Evolutionary conservation across 345 rosid genomes (phyloP).

Genomic region (Lumnitzera racemosa): DNA sequence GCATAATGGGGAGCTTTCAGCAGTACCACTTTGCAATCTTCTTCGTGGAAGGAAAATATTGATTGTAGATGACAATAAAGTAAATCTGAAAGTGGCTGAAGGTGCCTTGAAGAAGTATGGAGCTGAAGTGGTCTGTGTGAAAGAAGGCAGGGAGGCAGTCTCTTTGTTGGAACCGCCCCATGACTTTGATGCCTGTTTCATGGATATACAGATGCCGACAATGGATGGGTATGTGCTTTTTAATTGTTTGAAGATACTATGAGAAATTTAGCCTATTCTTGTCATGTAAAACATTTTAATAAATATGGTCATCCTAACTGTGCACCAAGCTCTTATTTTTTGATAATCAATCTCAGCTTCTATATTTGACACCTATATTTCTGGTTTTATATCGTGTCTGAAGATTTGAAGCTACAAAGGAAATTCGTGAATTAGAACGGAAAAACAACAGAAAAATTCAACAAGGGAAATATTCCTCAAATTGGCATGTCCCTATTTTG

Average conservation of each 20-base stretch:
- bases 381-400: neutral
- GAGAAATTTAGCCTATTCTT: neutral
- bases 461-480: conserved; percentile 24
- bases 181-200: conserved; percentile 88
- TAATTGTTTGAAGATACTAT: neutral
- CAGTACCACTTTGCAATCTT: conserved; percentile 47
- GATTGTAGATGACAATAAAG: conserved; percentile 77
- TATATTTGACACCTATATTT: neutral
- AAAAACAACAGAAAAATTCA: conserved; percentile 25
- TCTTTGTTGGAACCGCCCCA: conserved; percentile 66
- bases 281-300: neutral
- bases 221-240: conserved; percentile 77
- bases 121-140: conserved; percentile 75
- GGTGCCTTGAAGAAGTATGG: conserved; percentile 90
- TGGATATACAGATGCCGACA: conserved; percentile 99
- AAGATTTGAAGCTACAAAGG: conserved; percentile 79
- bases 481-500: conserved; percentile 60
- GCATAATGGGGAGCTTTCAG: conserved; percentile 53
- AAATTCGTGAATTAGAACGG: conserved; percentile 55
- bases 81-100: conserved; percentile 85
- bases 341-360: neutral
- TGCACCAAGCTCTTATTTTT: neutral
- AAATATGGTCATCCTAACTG: neutral
- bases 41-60: conserved; percentile 74
- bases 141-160: conserved; percentile 62